phyloP scores from a whole-genome alignment of 2,329 filamentous ascomycete genomes.

The Sclerotinia glacialis region DNA sequence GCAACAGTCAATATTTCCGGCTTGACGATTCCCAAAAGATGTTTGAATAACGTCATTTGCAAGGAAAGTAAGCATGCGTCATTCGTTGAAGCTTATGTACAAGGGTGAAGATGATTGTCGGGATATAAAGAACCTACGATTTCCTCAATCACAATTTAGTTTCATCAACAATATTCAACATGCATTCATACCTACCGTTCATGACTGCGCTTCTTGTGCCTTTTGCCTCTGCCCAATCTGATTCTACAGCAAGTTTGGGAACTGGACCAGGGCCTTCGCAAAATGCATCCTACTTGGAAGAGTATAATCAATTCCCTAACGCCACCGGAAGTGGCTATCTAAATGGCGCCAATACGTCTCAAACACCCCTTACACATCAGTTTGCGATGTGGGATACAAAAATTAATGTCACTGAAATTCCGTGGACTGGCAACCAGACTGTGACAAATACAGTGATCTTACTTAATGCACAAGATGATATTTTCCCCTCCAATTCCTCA shows the following conservation, averaged over 20 bases:
- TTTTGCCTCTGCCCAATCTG: not conserved
- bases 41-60: not conserved
- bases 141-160: not conserved
- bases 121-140: not conserved
- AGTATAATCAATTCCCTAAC: constrained; percentile 8
- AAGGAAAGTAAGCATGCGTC: not conserved
- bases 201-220: not conserved
- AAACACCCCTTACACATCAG: not conserved
- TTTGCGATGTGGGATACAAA: not conserved
- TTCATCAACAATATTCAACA: not conserved
- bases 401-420: constrained; percentile 16
- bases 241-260: not conserved
- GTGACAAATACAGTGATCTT: constrained; percentile 15
- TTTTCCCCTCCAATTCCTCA: not conserved
- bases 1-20: not conserved
- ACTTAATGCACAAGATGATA: not conserved
- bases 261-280: not conserved
- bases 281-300: constrained; percentile 5
- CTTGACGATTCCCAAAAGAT: not conserved
- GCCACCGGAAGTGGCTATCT: not conserved
- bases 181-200: not conserved
- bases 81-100: not conserved
- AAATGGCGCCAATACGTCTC: not conserved
- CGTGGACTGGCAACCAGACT: not conserved
- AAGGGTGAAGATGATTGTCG: not conserved